Percentiles rank a stretch among this genome's conserved stretches.
phyloP scores from a whole-genome alignment of 2,329 filamentous ascomycete genomes.

The Periconia macrospinosa region DNA sequence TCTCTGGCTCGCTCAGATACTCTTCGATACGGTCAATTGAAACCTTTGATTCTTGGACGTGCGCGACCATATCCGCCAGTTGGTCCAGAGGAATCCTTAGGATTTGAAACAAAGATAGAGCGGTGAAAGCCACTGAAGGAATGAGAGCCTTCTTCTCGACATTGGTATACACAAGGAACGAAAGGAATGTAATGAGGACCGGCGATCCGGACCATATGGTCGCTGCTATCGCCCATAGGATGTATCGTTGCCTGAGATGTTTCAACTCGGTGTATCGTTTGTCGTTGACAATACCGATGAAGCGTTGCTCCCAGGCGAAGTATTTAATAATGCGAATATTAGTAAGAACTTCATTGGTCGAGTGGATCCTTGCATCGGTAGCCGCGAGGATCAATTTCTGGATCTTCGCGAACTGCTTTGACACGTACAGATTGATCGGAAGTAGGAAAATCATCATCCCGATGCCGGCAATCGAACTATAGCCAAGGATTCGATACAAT shows the following conservation, averaged over 20 bases:
- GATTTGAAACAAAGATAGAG: slow-evolving; percentile 92
- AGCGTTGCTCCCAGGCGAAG: slow-evolving; percentile 96
- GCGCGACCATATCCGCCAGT: slow-evolving; percentile 96
- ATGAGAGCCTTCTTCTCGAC: slow-evolving; percentile 87
- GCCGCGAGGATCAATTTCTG: slow-evolving; percentile 91
- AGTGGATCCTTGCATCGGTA: slow-evolving; percentile 93
- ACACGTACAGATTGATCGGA: slow-evolving; percentile 87
- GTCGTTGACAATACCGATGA: slow-evolving; percentile 82
- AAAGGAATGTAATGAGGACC: slow-evolving; percentile 93
- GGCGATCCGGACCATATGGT: slow-evolving; percentile 97
- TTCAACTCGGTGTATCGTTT: slow-evolving; percentile 79
- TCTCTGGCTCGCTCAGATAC: slow-evolving; percentile 91
- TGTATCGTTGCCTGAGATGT: slow-evolving; percentile 78
- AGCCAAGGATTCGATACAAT: slow-evolving; percentile 86
- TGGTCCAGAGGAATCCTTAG: slow-evolving; percentile 92
- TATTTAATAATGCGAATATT: slow-evolving; percentile 99
- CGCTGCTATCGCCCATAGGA: slow-evolving; percentile 88
- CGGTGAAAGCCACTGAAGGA: slow-evolving; percentile 92
- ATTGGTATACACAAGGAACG: slow-evolving; percentile 89
- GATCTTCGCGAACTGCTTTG: slow-evolving; percentile 78
- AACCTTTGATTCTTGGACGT: slow-evolving; percentile 96
- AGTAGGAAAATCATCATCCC: slow-evolving; percentile 85
- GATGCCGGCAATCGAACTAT: slow-evolving; percentile 92
- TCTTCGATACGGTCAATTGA: slow-evolving; percentile 96
- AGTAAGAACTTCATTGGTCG: slow-evolving; percentile 94